Evolutionary conservation across 306 rosid genomes (phyloP).

Genomic region (Mimosa pudica): DNA sequence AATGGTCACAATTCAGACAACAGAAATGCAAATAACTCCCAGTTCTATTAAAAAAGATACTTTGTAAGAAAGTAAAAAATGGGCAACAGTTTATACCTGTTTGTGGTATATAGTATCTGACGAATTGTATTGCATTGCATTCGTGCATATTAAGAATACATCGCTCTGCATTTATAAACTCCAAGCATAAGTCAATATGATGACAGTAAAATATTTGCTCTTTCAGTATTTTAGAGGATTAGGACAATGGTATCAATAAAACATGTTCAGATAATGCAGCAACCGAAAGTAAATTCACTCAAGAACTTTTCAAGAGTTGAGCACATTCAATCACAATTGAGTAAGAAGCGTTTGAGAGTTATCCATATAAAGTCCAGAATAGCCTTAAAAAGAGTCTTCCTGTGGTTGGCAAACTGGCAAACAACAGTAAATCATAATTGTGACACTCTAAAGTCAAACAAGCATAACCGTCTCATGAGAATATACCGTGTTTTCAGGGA

Average conservation of each 20-base stretch:
- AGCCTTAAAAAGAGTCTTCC: not conserved
- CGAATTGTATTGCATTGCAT: slow-evolving; percentile 94
- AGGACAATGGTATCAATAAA: slow-evolving; percentile 9
- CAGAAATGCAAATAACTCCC: slow-evolving; percentile 20
- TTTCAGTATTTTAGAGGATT: slow-evolving; percentile 11
- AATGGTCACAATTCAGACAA: slow-evolving; percentile 27
- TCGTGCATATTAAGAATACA: slow-evolving; percentile 82
- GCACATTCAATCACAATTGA: not conserved
- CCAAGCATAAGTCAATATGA: slow-evolving; percentile 37
- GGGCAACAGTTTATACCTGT: slow-evolving; percentile 59
- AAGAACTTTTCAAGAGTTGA: slow-evolving; percentile 7
- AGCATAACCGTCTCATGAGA: not conserved
- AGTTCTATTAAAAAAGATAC: not conserved
- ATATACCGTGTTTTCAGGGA: not conserved
- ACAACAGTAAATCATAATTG: not conserved
- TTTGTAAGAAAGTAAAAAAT: slow-evolving; percentile 11
- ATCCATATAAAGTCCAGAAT: slow-evolving; percentile 4
- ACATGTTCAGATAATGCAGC: slow-evolving; percentile 22
- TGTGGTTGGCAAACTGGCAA: not conserved
- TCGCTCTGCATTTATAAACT: slow-evolving; percentile 75
- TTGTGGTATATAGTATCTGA: slow-evolving; percentile 89
- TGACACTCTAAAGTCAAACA: not conserved
- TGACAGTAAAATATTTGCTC: slow-evolving; percentile 14
- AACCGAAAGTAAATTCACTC: slow-evolving; percentile 21
- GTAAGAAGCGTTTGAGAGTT: slow-evolving; percentile 1